phyloP scores from a whole-genome alignment of 441 rosid species.

The Corymbia calophylla region DNA sequence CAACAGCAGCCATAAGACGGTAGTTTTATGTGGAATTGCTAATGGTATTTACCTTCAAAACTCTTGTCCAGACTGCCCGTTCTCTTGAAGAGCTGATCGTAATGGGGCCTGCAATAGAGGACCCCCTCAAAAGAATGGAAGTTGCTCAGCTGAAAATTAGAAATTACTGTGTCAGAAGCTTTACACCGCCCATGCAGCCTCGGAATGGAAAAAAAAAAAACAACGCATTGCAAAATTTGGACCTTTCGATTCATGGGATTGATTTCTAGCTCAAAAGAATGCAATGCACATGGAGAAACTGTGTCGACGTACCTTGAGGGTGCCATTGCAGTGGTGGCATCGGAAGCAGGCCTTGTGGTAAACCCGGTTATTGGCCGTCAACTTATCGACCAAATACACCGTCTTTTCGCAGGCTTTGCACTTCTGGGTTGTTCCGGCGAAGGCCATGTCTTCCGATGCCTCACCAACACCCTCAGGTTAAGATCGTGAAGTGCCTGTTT shows the following conservation, averaged over 20 bases:
- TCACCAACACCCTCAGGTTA: background rate
- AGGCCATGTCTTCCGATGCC: slow-evolving; percentile 18
- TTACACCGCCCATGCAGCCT: background rate
- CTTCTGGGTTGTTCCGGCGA: slow-evolving; percentile 46
- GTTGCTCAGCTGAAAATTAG: slow-evolving; percentile 39
- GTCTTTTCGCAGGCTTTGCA: slow-evolving; percentile 53
- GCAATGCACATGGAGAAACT: background rate
- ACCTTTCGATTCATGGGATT: background rate
- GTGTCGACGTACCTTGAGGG: slow-evolving; percentile 36
- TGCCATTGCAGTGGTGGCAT: slow-evolving; percentile 54
- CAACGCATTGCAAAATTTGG: background rate
- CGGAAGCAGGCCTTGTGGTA: slow-evolving; percentile 53
- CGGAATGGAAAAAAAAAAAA: background rate
- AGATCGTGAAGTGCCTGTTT: background rate
- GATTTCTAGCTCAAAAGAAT: background rate
- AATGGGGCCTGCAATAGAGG: slow-evolving; percentile 59
- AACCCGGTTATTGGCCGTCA: slow-evolving; percentile 38
- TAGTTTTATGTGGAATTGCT: background rate
- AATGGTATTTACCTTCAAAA: slow-evolving; percentile 34
- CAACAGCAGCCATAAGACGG: background rate
- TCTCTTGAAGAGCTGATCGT: slow-evolving; percentile 59
- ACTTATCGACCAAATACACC: slow-evolving; percentile 47
- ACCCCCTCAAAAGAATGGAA: slow-evolving; percentile 60
- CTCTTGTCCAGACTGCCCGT: slow-evolving; percentile 59
- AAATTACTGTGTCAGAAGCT: background rate